Percentiles rank a stretch among this genome's conserved stretches.
These are phyloP conservation scores for Nicotiana paniculata DNA, from an alignment of 257 asterid species.

Conservation along the genomic window DNA sequence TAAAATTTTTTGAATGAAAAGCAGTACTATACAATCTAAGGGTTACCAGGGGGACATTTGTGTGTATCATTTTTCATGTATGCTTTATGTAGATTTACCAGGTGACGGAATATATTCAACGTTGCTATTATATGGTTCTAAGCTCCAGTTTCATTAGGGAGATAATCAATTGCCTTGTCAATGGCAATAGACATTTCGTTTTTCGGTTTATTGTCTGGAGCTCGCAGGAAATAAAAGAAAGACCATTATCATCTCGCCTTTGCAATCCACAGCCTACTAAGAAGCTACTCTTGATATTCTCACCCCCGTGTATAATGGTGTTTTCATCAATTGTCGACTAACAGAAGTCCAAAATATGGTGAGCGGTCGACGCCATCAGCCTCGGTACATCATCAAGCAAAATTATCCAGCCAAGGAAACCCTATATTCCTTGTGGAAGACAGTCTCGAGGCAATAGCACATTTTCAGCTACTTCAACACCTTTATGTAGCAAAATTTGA, in stretches of 20 bases:
- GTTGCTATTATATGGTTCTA: neutral
- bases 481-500: neutral
- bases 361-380: neutral
- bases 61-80: neutral
- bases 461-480: neutral
- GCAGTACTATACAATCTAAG: neutral
- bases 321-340: neutral
- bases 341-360: neutral
- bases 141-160: neutral
- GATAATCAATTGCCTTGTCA: neutral
- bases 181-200: neutral
- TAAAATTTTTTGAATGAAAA: neutral
- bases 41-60: neutral
- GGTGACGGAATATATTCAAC: neutral
- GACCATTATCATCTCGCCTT: neutral
- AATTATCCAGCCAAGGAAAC: neutral
- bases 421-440: neutral
- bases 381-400: neutral
- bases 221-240: neutral
- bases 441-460: neutral
- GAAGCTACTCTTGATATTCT: neutral
- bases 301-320: neutral
- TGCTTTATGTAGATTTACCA: neutral
- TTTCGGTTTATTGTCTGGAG: neutral
- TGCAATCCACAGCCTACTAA: neutral